Conservation (phyloP, 495 filamentous ascomycete genomes). For the Talaromyces liani region DNA sequence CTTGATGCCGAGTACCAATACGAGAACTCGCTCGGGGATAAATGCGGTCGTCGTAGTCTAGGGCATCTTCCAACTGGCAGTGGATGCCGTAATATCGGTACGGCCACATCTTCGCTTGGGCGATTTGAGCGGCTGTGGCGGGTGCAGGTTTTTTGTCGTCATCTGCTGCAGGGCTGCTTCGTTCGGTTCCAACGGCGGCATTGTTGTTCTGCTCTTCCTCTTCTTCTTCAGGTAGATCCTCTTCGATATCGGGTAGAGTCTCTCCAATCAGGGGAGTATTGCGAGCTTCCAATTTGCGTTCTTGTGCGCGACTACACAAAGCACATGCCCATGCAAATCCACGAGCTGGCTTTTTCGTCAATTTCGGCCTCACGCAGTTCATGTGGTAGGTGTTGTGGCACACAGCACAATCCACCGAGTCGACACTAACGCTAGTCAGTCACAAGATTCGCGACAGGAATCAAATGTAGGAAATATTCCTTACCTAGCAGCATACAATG, state of each 20-base stretch:
- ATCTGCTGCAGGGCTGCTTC: slow-evolving; percentile 51
- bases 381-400: slow-evolving; percentile 96
- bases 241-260: slow-evolving; percentile 65
- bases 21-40: slow-evolving; percentile 94
- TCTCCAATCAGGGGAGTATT: slow-evolving; percentile 85
- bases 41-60: slow-evolving; percentile 97
- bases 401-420: slow-evolving; percentile 95
- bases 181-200: slow-evolving; percentile 41
- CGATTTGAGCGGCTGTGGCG: slow-evolving; percentile 82
- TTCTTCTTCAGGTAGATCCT: slow-evolving; percentile 20
- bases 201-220: slow-evolving; percentile 52
- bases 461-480: not conserved
- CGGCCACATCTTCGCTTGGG: slow-evolving; percentile 89
- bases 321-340: slow-evolving; percentile 98
- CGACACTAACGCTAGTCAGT: slow-evolving; percentile 46
- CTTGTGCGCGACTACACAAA: slow-evolving; percentile 88
- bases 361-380: slow-evolving; percentile 87
- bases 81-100: slow-evolving; percentile 95
- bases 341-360: slow-evolving; percentile 93
- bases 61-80: slow-evolving; percentile 89
- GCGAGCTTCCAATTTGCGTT: slow-evolving; percentile 83
- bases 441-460: not conserved
- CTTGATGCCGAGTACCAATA: slow-evolving; percentile 86
- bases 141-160: slow-evolving; percentile 50
- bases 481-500: slow-evolving; percentile 83